Evolutionary conservation across 441 rosid genomes (phyloP).

Genomic region (Adansonia gregorii): DNA sequence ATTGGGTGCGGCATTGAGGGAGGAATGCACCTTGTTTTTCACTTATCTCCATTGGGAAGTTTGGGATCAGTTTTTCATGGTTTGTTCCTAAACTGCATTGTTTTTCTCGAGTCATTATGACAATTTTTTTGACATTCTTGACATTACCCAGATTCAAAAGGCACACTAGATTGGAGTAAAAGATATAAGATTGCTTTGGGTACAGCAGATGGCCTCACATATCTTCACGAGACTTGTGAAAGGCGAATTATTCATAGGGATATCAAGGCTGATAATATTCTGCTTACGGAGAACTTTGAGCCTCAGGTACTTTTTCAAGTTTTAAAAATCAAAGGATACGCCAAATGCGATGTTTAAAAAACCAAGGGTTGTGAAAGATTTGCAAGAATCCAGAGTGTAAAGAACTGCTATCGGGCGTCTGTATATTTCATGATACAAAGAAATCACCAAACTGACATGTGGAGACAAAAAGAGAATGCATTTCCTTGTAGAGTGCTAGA

Average conservation of each 20-base stretch:
- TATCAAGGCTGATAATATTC: constrained; percentile 89
- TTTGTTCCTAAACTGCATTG: constrained; percentile 30
- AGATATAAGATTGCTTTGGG: constrained; percentile 85
- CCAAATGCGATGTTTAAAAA: constrained; percentile 17
- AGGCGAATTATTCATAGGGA: constrained; percentile 92
- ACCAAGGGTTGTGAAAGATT: constrained; percentile 11
- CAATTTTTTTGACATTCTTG: constrained; percentile 14
- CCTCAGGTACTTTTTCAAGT: constrained; percentile 66
- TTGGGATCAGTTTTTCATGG: constrained; percentile 81
- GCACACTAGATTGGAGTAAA: constrained; percentile 68
- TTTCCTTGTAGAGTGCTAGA: constrained; percentile 17
- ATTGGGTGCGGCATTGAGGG: constrained; percentile 81
- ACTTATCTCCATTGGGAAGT: constrained; percentile 78
- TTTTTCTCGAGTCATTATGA: constrained; percentile 1
- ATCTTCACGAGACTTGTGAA: constrained; percentile 84
- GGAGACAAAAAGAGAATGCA: not conserved
- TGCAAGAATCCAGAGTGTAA: constrained; percentile 14
- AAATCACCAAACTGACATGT: not conserved
- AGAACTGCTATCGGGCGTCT: not conserved
- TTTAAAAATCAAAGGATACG: constrained; percentile 13
- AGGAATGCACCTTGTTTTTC: constrained; percentile 82
- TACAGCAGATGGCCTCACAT: constrained; percentile 74
- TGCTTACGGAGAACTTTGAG: constrained; percentile 81
- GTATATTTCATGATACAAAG: constrained; percentile 10
- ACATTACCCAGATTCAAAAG: constrained; percentile 49